Conservation (phyloP, 371 early-diverging fungal genomes). For the Rhizomucor miehei region DNA sequence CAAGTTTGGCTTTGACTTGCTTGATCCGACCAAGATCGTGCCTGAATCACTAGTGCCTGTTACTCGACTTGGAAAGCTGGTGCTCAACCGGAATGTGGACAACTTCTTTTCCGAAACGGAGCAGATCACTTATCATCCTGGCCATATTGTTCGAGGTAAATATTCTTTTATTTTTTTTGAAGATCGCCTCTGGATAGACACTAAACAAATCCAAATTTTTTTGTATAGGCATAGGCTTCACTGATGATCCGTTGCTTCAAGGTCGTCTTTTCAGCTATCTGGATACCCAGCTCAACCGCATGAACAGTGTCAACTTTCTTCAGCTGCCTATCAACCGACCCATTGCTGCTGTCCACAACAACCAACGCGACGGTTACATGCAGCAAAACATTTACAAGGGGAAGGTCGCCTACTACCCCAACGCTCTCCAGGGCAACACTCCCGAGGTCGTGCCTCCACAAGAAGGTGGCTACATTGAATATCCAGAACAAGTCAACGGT, state of each 20-base stretch:
- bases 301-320: constrained; percentile 44
- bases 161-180: no score
- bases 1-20: constrained; percentile 36
- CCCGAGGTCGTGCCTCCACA: constrained; percentile 18
- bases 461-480: constrained; percentile 37
- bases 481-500: constrained; percentile 23
- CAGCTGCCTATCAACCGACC: constrained; percentile 56
- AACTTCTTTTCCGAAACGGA: constrained; percentile 55
- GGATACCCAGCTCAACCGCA: constrained; percentile 52
- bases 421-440: constrained; percentile 26
- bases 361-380: constrained; percentile 53
- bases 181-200: no score
- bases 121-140: constrained; percentile 37
- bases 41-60: constrained; percentile 47
- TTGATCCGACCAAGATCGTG: constrained; percentile 53
- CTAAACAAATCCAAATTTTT: no score
- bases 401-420: constrained; percentile 31
- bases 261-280: constrained; percentile 50
- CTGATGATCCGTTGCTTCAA: constrained; percentile 54
- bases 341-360: constrained; percentile 37
- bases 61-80: constrained; percentile 36
- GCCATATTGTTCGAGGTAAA: constrained; percentile 44
- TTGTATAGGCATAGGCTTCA: constrained; percentile 29
- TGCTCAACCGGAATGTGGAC: constrained; percentile 44
- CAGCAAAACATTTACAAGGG: constrained; percentile 25